phyloP scores from a whole-genome alignment of 352 stramenopile genomes.

The Thalassiosira livingstoniorum region DNA sequence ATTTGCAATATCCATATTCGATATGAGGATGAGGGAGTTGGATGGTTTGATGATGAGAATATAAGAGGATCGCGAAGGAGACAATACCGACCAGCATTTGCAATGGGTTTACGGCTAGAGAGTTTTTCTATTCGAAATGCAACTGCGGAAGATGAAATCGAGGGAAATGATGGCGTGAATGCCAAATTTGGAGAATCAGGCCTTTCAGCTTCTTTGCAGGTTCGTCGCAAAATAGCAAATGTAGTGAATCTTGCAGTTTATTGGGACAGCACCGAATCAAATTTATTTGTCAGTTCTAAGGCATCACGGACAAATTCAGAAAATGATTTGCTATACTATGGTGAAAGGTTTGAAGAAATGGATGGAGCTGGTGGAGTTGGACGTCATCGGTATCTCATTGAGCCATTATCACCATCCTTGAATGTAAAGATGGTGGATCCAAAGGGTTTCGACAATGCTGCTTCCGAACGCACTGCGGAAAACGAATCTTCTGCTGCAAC shows the following conservation, averaged over 20 bases:
- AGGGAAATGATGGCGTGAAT: no score
- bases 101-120: conserved; percentile 72
- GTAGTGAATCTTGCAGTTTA: conserved; percentile 75
- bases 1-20: conserved; percentile 81
- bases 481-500: no score
- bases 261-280: conserved; percentile 65
- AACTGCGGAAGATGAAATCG: conserved; percentile 4
- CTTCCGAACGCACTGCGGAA: conserved; percentile 5
- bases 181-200: no score
- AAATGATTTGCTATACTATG: conserved; percentile 51
- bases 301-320: neutral
- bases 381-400: conserved; percentile 67
- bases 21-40: conserved; percentile 82
- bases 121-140: conserved; percentile 67
- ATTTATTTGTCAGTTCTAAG: conserved; percentile 41
- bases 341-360: conserved; percentile 50
- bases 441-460: neutral
- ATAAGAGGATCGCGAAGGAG: no score
- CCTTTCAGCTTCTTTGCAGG: neutral
- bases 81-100: conserved; percentile 67
- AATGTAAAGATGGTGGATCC: conserved; percentile 36
- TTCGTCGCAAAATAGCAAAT: conserved; percentile 54
- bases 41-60: conserved; percentile 55
- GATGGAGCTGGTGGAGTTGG: conserved; percentile 30
- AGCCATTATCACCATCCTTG: conserved; percentile 69